Percentiles rank a stretch among this genome's conserved stretches.
These are phyloP conservation scores for Dispira parvispora DNA, from an alignment of 192 early-diverging fungal genomes.

Conservation along the genomic window DNA sequence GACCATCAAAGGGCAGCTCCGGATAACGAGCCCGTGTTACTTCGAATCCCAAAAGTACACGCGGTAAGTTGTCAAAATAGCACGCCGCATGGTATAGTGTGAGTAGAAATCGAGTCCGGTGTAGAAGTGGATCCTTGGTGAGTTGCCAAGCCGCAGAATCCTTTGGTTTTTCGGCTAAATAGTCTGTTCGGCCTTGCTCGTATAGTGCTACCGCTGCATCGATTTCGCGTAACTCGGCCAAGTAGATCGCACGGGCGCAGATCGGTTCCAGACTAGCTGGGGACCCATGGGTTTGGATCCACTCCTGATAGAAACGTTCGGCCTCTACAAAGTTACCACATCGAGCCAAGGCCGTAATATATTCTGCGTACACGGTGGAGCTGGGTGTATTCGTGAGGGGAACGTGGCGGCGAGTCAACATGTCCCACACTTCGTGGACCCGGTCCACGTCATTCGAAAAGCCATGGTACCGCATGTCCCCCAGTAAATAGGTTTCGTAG, in stretches of 20 bases:
- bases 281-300: not conserved
- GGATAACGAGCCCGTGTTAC: not conserved
- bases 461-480: conserved; percentile 8
- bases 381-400: not conserved
- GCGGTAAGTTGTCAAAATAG: not conserved
- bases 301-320: not conserved
- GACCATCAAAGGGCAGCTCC: not conserved
- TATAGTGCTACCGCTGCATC: not conserved
- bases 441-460: conserved; percentile 4
- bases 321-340: not conserved
- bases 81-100: conserved; percentile 2
- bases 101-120: not conserved
- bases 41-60: not conserved
- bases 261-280: not conserved
- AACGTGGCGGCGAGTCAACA: not conserved
- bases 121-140: too few species aligned
- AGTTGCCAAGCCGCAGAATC: too few species aligned
- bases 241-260: not conserved
- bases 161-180: not conserved
- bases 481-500: not conserved
- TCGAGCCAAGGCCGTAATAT: conserved; percentile 5
- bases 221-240: not conserved
- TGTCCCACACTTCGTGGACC: not conserved
- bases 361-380: not conserved
- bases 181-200: not conserved